Evolutionary conservation across 257 asterid genomes (phyloP), one percentile per base, ranked within the genome.

Genomic region (Leptodermis oblonga): DNA sequence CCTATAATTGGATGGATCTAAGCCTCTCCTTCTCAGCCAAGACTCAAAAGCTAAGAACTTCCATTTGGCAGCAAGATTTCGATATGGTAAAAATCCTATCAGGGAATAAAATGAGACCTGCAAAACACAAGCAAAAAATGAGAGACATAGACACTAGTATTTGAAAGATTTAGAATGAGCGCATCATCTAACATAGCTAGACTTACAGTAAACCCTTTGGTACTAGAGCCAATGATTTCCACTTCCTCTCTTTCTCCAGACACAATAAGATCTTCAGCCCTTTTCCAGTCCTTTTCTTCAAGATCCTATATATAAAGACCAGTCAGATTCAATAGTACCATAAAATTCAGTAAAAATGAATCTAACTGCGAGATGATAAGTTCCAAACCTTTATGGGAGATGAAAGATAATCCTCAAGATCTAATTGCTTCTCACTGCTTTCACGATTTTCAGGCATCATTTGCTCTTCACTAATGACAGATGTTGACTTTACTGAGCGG

Each of bases 31-130:
- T 81, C 97, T 90, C 84, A 92, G 79, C 98, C 98, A 92, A 39
- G 98, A 88, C 78, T 93, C 98, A 52, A 93, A 90, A 63, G 96
- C 96, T 39, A 88, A 77, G 83, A 92, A 92, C 80, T 86, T 92
- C 98, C 96, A 90, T 82, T 87, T 84, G 36, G 97, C 84, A 78
- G 92, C 84, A 74, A 90, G 97, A 77, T 90, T 88, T 43, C 96
- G 92, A 75, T 92, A 88, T 20, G 98, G 98, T 69, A 92, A 77
- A 86, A 88, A 88, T 65, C 97, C 98, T 76, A 88, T 74, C 82
- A 92, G 81, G 83, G 98, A 88, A 74, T 96, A 92, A 79, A 85
- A 90, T 26, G 95, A 88, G 49, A 66, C 98, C 98, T 92, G 86
- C 43, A 80, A 70, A 74, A 39, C 34, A 76, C 74, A 52, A 30